Percentiles rank a stretch among this genome's conserved stretches.
Conservation (phyloP, 2,329 filamentous ascomycete genomes). For the Balansia obtecta region DNA sequence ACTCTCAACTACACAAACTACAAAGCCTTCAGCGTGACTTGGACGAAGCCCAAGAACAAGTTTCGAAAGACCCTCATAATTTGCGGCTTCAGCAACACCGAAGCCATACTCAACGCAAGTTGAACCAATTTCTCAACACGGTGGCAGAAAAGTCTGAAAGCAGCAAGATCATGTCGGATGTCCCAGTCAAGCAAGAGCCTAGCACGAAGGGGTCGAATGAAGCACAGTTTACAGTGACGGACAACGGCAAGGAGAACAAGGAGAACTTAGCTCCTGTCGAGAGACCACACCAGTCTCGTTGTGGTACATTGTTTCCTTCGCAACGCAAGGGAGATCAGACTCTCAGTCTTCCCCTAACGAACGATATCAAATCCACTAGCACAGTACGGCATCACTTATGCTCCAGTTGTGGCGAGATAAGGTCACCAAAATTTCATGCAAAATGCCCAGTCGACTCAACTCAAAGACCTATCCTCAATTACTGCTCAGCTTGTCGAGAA, state of each 20-base stretch:
- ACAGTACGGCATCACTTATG: constrained; percentile 20
- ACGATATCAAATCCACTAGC: constrained; percentile 11
- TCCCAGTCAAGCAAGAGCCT: neutral
- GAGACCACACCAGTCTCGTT: neutral
- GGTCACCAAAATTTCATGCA: constrained; percentile 23
- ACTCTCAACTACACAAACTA: constrained; percentile 7
- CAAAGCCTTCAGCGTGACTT: constrained; percentile 16
- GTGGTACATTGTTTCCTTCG: neutral
- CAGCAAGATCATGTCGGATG: neutral
- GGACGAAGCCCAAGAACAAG: constrained; percentile 13
- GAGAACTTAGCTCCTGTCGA: constrained; percentile 1
- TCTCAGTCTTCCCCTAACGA: neutral
- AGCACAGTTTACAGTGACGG: constrained; percentile 8
- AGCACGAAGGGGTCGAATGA: neutral
- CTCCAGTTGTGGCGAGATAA: constrained; percentile 22
- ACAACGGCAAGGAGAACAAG: constrained; percentile 4
- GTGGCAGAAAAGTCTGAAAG: neutral
- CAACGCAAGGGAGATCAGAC: neutral
- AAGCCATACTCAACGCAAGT: constrained; percentile 15
- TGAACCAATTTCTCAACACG: constrained; percentile 17
- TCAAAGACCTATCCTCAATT: constrained; percentile 18
- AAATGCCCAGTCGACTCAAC: constrained; percentile 17
- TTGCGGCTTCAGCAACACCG: constrained; percentile 12
- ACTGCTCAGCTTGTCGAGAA: constrained; percentile 23
- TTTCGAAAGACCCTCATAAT: constrained; percentile 14